phyloP scores from a whole-genome alignment of 805 yeast species.

The Zygosaccharomyces bisporus region DNA sequence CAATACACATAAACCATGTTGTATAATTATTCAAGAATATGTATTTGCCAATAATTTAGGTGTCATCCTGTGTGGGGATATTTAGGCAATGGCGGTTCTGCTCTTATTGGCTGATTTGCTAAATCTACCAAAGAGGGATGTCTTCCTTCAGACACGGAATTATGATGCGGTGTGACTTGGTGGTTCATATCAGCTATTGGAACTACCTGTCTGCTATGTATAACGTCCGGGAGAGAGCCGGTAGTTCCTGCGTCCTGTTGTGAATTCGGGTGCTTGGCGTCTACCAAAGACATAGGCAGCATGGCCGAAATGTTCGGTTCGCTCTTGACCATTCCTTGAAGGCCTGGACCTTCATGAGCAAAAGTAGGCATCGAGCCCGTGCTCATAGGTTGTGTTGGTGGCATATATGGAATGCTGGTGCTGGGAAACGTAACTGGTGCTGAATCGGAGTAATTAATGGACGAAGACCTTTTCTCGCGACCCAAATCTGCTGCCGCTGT shows the following conservation, averaged over 20 bases:
- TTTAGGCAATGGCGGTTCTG: conserved; percentile 9
- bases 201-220: conserved; percentile 16
- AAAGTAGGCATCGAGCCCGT: conserved; percentile 10
- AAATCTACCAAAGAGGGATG: conserved; percentile 14
- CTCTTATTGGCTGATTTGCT: conserved; percentile 6
- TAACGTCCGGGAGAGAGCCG: conserved; percentile 17
- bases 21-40: neutral
- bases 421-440: conserved; percentile 8
- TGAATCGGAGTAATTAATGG: conserved; percentile 7
- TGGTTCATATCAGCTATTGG: conserved; percentile 8
- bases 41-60: neutral
- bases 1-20: neutral
- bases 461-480: conserved; percentile 5
- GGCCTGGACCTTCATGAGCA: conserved; percentile 6
- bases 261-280: conserved; percentile 3
- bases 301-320: conserved; percentile 6
- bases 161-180: conserved; percentile 4
- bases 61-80: conserved; percentile 14
- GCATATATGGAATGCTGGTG: conserved; percentile 1
- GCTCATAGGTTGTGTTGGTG: conserved; percentile 6
- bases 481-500: conserved; percentile 7
- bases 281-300: conserved; percentile 1
- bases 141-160: conserved; percentile 10
- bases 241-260: conserved; percentile 15
- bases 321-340: conserved; percentile 6